phyloP scores from a whole-genome alignment of 495 filamentous ascomycete genomes.

The Letharia columbiana region DNA sequence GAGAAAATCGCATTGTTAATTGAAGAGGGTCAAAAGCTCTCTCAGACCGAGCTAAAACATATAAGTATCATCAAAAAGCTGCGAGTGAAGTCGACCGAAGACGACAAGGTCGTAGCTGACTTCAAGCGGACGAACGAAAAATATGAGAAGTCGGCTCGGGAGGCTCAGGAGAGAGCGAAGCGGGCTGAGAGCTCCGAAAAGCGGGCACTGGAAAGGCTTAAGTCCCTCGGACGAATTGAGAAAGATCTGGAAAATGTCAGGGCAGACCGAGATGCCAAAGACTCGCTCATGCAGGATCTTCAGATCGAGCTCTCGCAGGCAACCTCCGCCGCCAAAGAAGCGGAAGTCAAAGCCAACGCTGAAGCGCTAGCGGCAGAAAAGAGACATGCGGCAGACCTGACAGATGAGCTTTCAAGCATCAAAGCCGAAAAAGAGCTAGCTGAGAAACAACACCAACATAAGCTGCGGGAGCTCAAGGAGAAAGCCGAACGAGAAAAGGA shows the following conservation, averaged over 20 bases:
- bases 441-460: constrained; percentile 59
- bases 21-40: constrained; percentile 86
- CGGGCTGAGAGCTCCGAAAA: constrained; percentile 62
- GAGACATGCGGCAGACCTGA: constrained; percentile 55
- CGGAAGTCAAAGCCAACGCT: constrained; percentile 55
- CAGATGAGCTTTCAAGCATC: constrained; percentile 60
- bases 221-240: constrained; percentile 55
- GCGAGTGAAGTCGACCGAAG: constrained; percentile 49
- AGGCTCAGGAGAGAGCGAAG: constrained; percentile 49
- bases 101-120: constrained; percentile 54
- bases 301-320: constrained; percentile 63
- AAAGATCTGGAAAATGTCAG: constrained; percentile 62
- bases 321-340: constrained; percentile 54
- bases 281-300: constrained; percentile 57
- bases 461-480: constrained; percentile 60
- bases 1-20: constrained; percentile 82
- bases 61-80: constrained; percentile 77
- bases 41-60: constrained; percentile 75
- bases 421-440: constrained; percentile 69
- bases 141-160: constrained; percentile 52
- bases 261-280: constrained; percentile 57
- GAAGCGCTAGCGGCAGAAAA: constrained; percentile 65
- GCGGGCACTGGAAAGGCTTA: constrained; percentile 53
- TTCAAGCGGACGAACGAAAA: constrained; percentile 56
- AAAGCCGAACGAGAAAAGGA: constrained; percentile 69